Evolutionary conservation across 2,329 filamentous ascomycete species (phyloP).

Genomic region (Ceratocystis lukuohia): DNA sequence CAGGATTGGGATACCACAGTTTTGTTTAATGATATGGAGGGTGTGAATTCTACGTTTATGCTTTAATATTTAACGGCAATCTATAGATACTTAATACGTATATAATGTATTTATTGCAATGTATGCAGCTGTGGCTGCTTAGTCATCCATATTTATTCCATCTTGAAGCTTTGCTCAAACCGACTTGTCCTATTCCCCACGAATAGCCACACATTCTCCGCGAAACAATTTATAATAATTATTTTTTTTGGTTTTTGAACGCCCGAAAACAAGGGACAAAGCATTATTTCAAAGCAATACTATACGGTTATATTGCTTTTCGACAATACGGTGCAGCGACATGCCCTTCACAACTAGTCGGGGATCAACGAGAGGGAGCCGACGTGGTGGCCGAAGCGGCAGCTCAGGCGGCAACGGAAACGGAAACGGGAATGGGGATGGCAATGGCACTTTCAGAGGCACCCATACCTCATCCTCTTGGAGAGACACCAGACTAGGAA

Average conservation of each 20-base stretch:
- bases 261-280: too few relatives aligned
- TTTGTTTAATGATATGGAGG: slow-evolving; percentile 2
- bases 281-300: background rate
- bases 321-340: background rate
- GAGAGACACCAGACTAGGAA: slow-evolving; percentile 7
- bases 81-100: background rate
- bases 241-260: background rate
- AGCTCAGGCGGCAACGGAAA: background rate
- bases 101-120: background rate
- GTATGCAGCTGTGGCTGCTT: background rate
- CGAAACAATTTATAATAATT: background rate
- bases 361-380: slow-evolving; percentile 1
- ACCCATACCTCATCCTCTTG: background rate
- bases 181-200: background rate
- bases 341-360: slow-evolving; percentile 3
- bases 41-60: background rate
- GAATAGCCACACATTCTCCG: background rate
- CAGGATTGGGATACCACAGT: background rate
- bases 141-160: background rate
- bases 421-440: background rate
- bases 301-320: background rate
- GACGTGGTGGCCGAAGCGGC: background rate
- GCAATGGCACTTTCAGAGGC: background rate
- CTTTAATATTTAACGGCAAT: background rate
- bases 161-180: background rate